Conservation (phyloP, 768 basidiomycete species). For the Mycena leptocephala region DNA sequence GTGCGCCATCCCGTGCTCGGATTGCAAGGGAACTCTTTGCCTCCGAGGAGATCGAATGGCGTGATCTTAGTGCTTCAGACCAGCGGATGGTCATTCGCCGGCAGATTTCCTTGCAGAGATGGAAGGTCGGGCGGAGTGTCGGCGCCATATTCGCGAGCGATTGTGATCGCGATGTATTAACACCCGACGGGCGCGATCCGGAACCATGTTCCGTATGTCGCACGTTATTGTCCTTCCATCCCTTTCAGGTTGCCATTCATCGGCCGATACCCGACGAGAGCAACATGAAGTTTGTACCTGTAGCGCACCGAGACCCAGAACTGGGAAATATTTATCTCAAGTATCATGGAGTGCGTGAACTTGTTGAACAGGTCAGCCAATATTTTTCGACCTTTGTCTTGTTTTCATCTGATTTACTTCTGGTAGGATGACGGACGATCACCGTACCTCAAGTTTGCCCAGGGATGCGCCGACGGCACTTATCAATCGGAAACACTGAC, state of each 20-base stretch:
- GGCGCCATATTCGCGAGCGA: constrained; percentile 26
- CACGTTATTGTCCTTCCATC: constrained; percentile 9
- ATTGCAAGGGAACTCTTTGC: neutral
- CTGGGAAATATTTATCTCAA: constrained; percentile 30
- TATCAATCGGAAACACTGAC: constrained; percentile 36
- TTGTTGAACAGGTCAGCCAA: constrained; percentile 36
- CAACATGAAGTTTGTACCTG: constrained; percentile 36
- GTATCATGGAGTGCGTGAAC: constrained; percentile 32
- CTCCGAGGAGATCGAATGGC: neutral
- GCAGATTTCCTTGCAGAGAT: neutral
- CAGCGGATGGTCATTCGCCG: constrained; percentile 21
- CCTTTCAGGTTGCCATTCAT: constrained; percentile 29
- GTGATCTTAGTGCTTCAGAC: neutral
- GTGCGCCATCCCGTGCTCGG: constrained; percentile 26
- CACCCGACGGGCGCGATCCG: neutral
- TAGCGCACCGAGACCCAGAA: constrained; percentile 16
- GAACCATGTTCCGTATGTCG: constrained; percentile 23
- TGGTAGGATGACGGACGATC: constrained; percentile 34
- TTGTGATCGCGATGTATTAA: constrained; percentile 10
- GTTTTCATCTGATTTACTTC: neutral
- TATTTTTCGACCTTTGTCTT: neutral
- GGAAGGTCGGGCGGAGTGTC: constrained; percentile 16
- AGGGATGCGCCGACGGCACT: constrained; percentile 33
- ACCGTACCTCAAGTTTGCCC: constrained; percentile 39
- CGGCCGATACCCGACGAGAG: constrained; percentile 25